Percentiles rank a stretch among this genome's conserved stretches.
Conservation (phyloP, 2,329 filamentous ascomycete species). For the Rachicladosporium sp. region DNA sequence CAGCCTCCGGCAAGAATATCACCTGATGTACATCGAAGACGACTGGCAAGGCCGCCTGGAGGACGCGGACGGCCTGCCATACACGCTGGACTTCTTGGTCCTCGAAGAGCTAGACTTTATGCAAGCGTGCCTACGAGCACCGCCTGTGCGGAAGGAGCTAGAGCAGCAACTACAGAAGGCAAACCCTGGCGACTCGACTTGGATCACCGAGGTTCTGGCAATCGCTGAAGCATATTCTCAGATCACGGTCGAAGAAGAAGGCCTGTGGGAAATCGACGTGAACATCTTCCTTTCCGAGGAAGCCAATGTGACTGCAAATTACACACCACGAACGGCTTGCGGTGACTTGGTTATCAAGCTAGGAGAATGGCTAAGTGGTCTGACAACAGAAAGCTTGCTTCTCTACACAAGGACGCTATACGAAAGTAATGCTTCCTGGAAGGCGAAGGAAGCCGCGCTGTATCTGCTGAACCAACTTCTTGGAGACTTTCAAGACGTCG, state of each 20-base stretch:
- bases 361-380: conserved; percentile 72
- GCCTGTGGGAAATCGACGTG: conserved; percentile 90
- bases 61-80: conserved; percentile 82
- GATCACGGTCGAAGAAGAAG: conserved; percentile 85
- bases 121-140: conserved; percentile 77
- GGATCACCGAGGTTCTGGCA: conserved; percentile 81
- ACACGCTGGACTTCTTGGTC: conserved; percentile 85
- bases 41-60: conserved; percentile 80
- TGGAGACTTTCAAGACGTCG: conserved; percentile 69
- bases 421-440: conserved; percentile 43
- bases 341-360: conserved; percentile 87
- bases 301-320: conserved; percentile 87
- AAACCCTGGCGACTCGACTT: conserved; percentile 52
- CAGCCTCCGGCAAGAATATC: conserved; percentile 58
- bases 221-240: conserved; percentile 75
- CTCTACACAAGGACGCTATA: conserved; percentile 66
- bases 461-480: conserved; percentile 77
- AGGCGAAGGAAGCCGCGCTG: conserved; percentile 65
- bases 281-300: conserved; percentile 94
- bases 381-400: conserved; percentile 66
- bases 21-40: conserved; percentile 72
- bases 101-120: conserved; percentile 92
- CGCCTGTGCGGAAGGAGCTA: conserved; percentile 81
- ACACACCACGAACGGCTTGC: conserved; percentile 84
- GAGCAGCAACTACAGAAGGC: conserved; percentile 56